Base-by-base conservation (phyloP, 2,329 filamentous ascomycete species). In the Emergomyces africanus region DNA sequence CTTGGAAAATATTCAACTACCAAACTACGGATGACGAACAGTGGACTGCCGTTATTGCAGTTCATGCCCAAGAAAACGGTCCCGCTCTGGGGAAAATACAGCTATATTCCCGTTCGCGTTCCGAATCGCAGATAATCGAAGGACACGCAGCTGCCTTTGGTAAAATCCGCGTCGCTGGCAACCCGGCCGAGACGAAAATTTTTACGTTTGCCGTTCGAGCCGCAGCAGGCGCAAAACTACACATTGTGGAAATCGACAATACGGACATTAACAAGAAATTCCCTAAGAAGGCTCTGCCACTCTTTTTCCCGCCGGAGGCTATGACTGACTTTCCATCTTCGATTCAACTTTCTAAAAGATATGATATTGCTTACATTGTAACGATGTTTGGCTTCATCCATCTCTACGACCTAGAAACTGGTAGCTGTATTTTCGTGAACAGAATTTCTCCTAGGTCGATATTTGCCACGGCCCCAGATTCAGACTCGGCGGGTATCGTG, bases 311-410 rank as follows among this genome's bases (percentile, higher is more conserved):
- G 1, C 84, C 89, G 53, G 94, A 99, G 76, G 94, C 94, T 12
- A 87, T 86, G 64, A 96, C 94, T 73, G 94, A 99, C 72, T 99
- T 99, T 79, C 94, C 95, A 1, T 94, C 99, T 59, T 91, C 92
- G 20, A 94, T 99, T 78, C 95, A 99, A 76, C 87, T 99, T 53
- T 97, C 94, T 3, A 86, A 90, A 69, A 95, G 94, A 77, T 99
- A 99, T 75, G 92, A 91, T 69, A 85, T 99, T 71, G 87, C 99
- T 69, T 96, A 96, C 76, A 84, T 99, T 69, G 90, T 99, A 63
- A 99, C 94, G 60, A 99, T 99, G 75, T 99, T 96, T 70, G 94
- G 94, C 57, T 99, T 97, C 77, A 97, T 99, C 68, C 94, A 99
- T 76, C 83, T 99, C 28, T 97, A 99, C 77, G 95, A 99, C 70